Conservation (phyloP, 2,329 filamentous ascomycete genomes). For the Calonectria multiphialidica region DNA sequence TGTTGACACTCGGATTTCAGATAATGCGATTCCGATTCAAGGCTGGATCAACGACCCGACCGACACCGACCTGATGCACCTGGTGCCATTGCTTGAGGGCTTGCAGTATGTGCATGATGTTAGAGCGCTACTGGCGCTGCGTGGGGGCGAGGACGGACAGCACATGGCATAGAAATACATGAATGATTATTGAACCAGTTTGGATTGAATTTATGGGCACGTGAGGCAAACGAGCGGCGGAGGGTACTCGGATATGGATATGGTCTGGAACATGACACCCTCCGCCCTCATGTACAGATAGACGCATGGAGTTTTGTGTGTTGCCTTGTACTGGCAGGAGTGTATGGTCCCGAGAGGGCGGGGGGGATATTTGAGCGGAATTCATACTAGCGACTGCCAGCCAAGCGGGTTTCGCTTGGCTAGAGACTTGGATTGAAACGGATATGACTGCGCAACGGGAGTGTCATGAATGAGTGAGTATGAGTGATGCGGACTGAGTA, state of each 20-base stretch:
- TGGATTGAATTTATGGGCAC: conserved; percentile 20
- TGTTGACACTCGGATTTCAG: conserved; percentile 59
- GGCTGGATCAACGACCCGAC: conserved; percentile 99
- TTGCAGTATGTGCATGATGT: conserved; percentile 98
- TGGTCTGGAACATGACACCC: conserved; percentile 7
- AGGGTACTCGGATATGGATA: conserved; percentile 24
- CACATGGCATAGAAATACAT: conserved; percentile 57
- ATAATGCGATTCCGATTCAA: conserved; percentile 99
- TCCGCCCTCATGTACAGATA: conserved; percentile 35
- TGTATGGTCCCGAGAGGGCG: conserved; percentile 25
- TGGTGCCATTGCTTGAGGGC: conserved; percentile 92
- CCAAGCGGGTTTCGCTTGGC: conserved; percentile 24
- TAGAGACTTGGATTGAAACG: conserved; percentile 1
- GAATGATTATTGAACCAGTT: conserved; percentile 28
- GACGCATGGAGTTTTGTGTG: conserved; percentile 27
- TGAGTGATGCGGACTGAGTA: neutral
- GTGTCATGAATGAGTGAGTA: neutral
- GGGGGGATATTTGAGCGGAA: conserved; percentile 28
- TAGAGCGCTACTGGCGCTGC: conserved; percentile 86
- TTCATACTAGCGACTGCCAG: conserved; percentile 28
- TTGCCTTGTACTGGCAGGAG: conserved; percentile 25
- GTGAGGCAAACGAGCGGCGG: conserved; percentile 29
- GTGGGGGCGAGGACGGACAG: conserved; percentile 84
- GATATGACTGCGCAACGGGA: neutral
- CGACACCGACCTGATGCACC: conserved; percentile 92